These are phyloP conservation scores for Monosporascus sp. DNA, from an alignment of 2,329 filamentous ascomycete genomes.

Conservation along the genomic window DNA sequence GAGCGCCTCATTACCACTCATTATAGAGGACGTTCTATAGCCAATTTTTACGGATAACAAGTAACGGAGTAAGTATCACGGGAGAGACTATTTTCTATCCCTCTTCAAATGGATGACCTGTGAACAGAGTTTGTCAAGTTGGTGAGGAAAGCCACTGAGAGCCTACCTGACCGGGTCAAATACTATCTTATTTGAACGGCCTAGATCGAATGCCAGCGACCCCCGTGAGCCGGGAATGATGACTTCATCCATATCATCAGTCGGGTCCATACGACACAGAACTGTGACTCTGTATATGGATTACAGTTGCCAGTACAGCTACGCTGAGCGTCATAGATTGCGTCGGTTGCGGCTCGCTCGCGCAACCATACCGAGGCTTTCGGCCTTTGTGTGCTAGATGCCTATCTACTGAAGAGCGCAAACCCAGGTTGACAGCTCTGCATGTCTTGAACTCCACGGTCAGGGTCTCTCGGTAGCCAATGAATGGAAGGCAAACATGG, in stretches of 20 bases:
- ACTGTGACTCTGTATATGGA: neutral
- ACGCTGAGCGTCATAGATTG: neutral
- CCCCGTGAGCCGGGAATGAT: neutral
- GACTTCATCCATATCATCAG: neutral
- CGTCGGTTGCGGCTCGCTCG: too few relatives aligned
- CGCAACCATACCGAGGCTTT: too few relatives aligned
- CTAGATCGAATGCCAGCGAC: neutral
- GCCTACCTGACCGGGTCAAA: neutral
- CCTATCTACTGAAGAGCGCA: too few relatives aligned
- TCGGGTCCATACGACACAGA: neutral
- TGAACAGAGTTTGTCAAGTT: neutral
- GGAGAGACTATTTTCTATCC: neutral
- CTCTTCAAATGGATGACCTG: neutral
- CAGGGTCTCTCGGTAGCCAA: neutral
- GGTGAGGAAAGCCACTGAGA: neutral
- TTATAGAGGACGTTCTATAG: conserved; percentile 5
- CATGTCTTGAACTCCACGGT: neutral
- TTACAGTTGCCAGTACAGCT: neutral
- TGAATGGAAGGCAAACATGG: neutral
- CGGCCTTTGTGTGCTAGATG: too few relatives aligned
- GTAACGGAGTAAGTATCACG: neutral
- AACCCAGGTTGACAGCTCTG: too few relatives aligned
- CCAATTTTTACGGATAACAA: neutral
- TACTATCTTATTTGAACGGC: neutral
- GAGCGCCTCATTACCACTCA: conserved; percentile 40